Base-by-base conservation (phyloP, 257 asterid genomes). In the Forsythia viridissima region DNA sequence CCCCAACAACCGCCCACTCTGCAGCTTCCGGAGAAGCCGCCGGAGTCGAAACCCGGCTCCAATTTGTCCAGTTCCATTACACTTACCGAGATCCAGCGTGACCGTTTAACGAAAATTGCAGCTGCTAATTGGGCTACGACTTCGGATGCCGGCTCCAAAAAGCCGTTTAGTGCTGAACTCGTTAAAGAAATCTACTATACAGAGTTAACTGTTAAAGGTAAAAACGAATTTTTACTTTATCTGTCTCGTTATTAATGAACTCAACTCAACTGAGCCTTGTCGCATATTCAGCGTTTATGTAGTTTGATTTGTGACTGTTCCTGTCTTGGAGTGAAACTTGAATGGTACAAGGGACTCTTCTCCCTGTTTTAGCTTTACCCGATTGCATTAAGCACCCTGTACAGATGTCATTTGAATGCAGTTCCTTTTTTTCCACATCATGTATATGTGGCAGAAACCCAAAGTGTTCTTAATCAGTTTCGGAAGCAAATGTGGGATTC, bases 1-100 rank as follows among this genome's bases (percentile, higher is more conserved):
- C 70, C 77, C 16, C 82, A 74, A 46, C 72, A 36, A 15, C 70
- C 67, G 39, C 79, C 57, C 10, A 42, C 20, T 55, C 77, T 57
- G 72, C 84, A 71, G 37, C 79, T 77, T 76, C 82, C 37, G 68
- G 94, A 91, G 36, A 86, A 79, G 84, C 83, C 96, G 43, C 76
- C 80, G 4, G 97, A 93, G 80, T 83, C 95, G 77, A 83, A 30
- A 30, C 34, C 92, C 34, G 82, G 84, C 6, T 84, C 93, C 61
- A 85, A 82, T 78, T 75, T 88, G 61, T 90, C 96, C 30, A 88
- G 89, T 86, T 89, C 98, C 38, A 91, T 95, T 71, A 95, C 99
- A 74, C 89, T 95, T 8, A 89, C 80, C 51, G 98, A 95, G 91
- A 95, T 95, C 73, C 99, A 95, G 79, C 89, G 94, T 46, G 99